Evolutionary conservation across 148 eudicot genomes (phyloP), one percentile per base, ranked within the genome.

Genomic region (Persicaria tinctoria): DNA sequence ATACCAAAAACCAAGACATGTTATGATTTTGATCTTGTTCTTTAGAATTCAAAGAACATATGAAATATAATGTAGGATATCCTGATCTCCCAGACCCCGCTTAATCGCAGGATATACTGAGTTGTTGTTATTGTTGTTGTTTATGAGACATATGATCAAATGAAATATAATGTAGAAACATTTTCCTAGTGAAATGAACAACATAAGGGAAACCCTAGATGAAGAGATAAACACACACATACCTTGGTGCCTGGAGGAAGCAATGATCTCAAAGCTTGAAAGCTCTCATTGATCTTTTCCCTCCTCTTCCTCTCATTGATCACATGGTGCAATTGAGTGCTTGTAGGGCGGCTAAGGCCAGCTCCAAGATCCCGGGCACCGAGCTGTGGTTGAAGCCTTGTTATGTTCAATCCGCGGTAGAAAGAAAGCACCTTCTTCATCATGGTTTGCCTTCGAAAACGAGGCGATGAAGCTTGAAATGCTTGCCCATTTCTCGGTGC

Each of bases 231-330:
- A 18, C 0, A 78, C 1, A 9, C 1, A 74, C 48, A 14, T 85
- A 93, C 98, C 98, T 93, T 93, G 38, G 98, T 83, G 51, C 95
- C 91, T 0, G 87, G 85, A 80, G 98, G 98, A 73, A 94, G 95
- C 50, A 95, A 79, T 59, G 94, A 82, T 80, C 96, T 84, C 75
- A 95, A 79, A 2, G 85, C 83, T 64, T 86, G 93, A 49, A 95
- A 90, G 82, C 92, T 95, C 20, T 92, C 97, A 60, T 90, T 95
- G 60, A 92, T 87, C 70, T 95, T 95, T 76, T 90, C 93, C 48
- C 99, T 80, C 45, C 99, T 79, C 76, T 81, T 85, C 73, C 99
- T 80, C 76, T 95, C 99, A 0, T 91, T 84, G 46, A 95, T 90
- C 90, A 90, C 89, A 56, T 95, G 99, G 66, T 92, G 91, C 79